Conservation (phyloP, 345 rosid genomes). For the Stellera chamaejasme region DNA sequence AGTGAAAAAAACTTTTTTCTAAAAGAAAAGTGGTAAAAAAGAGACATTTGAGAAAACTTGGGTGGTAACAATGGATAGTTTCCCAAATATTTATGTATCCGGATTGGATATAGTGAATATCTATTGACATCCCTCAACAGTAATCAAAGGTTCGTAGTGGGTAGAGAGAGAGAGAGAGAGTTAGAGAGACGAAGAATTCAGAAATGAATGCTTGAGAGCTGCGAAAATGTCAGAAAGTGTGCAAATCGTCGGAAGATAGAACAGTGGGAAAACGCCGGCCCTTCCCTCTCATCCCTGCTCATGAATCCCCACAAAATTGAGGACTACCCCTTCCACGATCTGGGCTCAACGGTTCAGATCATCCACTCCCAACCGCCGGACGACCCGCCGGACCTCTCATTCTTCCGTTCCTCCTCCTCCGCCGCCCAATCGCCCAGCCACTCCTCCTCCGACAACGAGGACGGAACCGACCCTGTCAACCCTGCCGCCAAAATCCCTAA, state of each 20-base stretch:
- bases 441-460: neutral
- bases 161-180: too few species aligned
- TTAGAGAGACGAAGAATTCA: too few species aligned
- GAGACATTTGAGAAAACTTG: too few species aligned
- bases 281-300: constrained; percentile 4
- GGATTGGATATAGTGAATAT: too few species aligned
- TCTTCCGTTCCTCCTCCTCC: constrained; percentile 61
- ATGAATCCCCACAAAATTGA: constrained; percentile 71
- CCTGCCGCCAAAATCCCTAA: constrained; percentile 18
- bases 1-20: too few species aligned
- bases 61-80: too few species aligned
- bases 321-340: constrained; percentile 47
- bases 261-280: constrained; percentile 9
- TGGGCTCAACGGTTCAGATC: constrained; percentile 34
- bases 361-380: constrained; percentile 36
- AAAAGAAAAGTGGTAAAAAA: too few species aligned
- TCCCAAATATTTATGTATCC: too few species aligned
- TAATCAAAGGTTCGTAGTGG: too few species aligned
- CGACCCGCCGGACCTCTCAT: constrained; percentile 37
- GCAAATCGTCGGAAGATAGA: constrained; percentile 11
- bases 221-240: constrained; percentile 2
- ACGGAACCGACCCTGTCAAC: constrained; percentile 10
- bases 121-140: too few species aligned
- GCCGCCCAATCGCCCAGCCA: constrained; percentile 20
- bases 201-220: too few species aligned